These are phyloP conservation scores for Fusarium tupiense DNA, from an alignment of 2,329 filamentous ascomycete genomes.

Conservation along the genomic window DNA sequence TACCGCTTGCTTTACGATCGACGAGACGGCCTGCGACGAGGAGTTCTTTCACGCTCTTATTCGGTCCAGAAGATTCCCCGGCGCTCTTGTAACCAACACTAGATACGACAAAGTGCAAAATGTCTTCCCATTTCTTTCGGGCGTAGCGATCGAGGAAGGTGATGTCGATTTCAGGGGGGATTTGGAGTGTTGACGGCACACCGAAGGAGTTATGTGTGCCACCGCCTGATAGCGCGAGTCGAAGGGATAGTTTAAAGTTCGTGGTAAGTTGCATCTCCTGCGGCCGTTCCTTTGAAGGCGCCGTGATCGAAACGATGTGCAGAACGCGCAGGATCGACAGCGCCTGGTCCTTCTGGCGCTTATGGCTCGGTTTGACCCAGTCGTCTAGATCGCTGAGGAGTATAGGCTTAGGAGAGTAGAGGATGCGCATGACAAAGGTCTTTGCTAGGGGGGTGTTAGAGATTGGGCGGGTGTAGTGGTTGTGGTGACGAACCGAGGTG, in stretches of 20 bases:
- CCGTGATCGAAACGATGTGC: constrained; percentile 81
- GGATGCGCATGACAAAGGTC: constrained; percentile 92
- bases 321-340: constrained; percentile 83
- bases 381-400: constrained; percentile 82
- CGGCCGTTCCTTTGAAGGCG: constrained; percentile 67
- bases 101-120: constrained; percentile 93
- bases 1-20: constrained; percentile 70
- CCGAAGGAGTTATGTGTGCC: constrained; percentile 90
- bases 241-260: constrained; percentile 85
- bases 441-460: constrained; percentile 69
- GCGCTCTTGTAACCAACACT: constrained; percentile 67
- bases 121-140: constrained; percentile 91
- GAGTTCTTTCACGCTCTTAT: constrained; percentile 84
- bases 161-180: constrained; percentile 72
- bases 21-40: constrained; percentile 85
- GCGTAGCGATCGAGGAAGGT: constrained; percentile 86
- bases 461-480: not conserved
- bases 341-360: constrained; percentile 80
- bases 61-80: constrained; percentile 64
- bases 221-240: constrained; percentile 86
- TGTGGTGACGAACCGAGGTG: constrained; percentile 73
- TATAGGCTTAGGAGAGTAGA: constrained; percentile 88
- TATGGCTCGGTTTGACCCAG: constrained; percentile 78
- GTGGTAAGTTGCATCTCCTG: constrained; percentile 80
- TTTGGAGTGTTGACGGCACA: constrained; percentile 76